Evolutionary conservation across 345 rosid genomes (phyloP), one percentile per base, ranked within the genome.

Genomic region (Eucalyptus cladocalyx): DNA sequence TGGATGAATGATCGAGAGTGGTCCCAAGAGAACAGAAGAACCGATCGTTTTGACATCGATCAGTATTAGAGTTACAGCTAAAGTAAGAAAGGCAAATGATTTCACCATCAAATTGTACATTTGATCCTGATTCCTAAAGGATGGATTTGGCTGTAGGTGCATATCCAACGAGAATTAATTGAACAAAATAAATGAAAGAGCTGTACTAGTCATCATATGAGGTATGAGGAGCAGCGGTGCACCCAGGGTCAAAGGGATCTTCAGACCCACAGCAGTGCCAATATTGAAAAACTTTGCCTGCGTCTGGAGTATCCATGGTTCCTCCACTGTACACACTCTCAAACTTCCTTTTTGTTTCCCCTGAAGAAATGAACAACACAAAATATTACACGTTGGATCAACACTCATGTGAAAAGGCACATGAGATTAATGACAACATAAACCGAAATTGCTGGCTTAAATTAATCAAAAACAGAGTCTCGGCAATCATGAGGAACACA

Each of bases 241-340:
- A 97, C 51, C 99, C 98, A 67, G 94, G 96, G 91, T 97, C 95
- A 89, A 96, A 95, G 40, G 98, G 98, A 89, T 97, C 98, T 92
- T 97, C 98, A 50, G 97, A 95, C 8, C 98, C 98, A 94, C 98
- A 97, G 91, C 99, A 97, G 92, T 96, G 99, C 99, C 99, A 96
- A 83, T 96, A 97, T 80, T 97, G 96, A 87, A 92, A 91, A 69
- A 97, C 95, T 88, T 92, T 69, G 69, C 99, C 99, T 6, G 98
- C 93, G 87, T 93, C 95, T 11, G 98, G 97, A 65, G 98, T 95
- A 88, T 94, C 90, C 99, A 97, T 93, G 43, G 99, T 97, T 69
- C 99, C 99, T 62, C 98, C 97, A 4, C 92, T 7, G 90, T 96
- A 94, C 8, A 96, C 99, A 72, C 99, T 95, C 93, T 97, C 99